Percentiles rank a stretch among this genome's conserved stretches.
These are phyloP conservation scores for Graphilbum sp. DNA, from an alignment of 2,329 filamentous ascomycete species.

Conservation along the genomic window DNA sequence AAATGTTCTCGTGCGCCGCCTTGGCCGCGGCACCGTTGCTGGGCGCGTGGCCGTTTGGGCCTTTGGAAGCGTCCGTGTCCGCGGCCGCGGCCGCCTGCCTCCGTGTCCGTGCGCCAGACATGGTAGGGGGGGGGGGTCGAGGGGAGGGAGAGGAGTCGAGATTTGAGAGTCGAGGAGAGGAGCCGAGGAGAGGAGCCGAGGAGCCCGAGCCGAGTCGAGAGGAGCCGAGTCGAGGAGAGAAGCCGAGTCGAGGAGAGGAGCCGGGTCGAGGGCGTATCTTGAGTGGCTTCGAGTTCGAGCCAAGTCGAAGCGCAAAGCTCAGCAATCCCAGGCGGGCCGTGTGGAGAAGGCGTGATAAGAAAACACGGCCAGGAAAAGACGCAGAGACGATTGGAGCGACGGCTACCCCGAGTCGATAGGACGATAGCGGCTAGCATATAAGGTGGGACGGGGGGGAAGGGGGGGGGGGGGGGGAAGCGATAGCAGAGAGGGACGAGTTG, in stretches of 20 bases:
- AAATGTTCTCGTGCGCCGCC: conserved; percentile 53
- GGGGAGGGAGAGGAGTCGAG: background rate
- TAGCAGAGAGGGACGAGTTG: background rate
- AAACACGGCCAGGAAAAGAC: too few species aligned
- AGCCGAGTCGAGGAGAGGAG: too few species aligned
- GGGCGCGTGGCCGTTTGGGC: conserved; percentile 26
- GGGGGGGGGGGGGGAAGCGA: background rate
- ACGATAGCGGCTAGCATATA: too few species aligned
- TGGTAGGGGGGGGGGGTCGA: conserved; percentile 2
- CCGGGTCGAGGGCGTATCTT: too few species aligned
- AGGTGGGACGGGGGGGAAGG: conserved; percentile 1
- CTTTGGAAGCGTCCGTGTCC: conserved; percentile 8
- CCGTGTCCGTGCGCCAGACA: conserved; percentile 15
- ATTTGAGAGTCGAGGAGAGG: background rate
- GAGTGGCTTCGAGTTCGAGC: too few species aligned
- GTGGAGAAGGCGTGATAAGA: too few species aligned
- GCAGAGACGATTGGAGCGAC: too few species aligned
- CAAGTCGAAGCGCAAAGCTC: too few species aligned
- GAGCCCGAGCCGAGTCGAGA: too few species aligned
- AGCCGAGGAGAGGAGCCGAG: background rate
- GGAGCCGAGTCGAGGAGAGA: too few species aligned
- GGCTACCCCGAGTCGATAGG: too few species aligned
- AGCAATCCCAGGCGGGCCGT: too few species aligned
- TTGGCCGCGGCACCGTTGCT: conserved; percentile 19
- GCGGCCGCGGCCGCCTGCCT: conserved; percentile 13